Conservation (phyloP, 441 rosid genomes). For the Eruca vesicaria region DNA sequence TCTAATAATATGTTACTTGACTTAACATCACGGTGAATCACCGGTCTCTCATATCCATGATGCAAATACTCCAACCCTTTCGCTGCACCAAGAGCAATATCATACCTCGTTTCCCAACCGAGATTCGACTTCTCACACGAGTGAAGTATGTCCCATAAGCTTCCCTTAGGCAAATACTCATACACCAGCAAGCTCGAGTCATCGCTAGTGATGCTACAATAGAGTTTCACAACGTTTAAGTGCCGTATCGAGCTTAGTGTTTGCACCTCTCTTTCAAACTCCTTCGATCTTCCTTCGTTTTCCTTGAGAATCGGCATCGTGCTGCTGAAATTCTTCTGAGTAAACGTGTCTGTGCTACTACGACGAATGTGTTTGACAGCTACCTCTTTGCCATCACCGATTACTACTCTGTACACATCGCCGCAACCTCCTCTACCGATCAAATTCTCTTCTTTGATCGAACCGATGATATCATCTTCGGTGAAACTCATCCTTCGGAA, state of each 20-base stretch:
- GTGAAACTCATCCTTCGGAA: conserved; percentile 70
- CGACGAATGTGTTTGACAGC: conserved; percentile 88
- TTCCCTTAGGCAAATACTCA: conserved; percentile 87
- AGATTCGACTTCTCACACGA: conserved; percentile 58
- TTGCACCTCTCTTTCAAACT: conserved; percentile 80
- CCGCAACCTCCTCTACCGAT: conserved; percentile 97
- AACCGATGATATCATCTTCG: conserved; percentile 84
- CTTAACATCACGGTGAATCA: conserved; percentile 89
- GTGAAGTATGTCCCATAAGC: conserved; percentile 89
- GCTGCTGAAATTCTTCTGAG: conserved; percentile 46
- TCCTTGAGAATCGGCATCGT: conserved; percentile 60
- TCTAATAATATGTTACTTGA: conserved; percentile 90
- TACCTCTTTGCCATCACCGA: conserved; percentile 66
- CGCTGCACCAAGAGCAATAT: conserved; percentile 81
- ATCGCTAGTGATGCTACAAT: conserved; percentile 87
- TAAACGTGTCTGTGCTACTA: conserved; percentile 41
- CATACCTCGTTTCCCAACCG: conserved; percentile 86
- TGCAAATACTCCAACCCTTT: conserved; percentile 92
- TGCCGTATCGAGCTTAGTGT: conserved; percentile 91
- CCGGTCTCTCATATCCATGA: conserved; percentile 72
- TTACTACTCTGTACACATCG: conserved; percentile 67
- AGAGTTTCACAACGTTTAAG: conserved; percentile 86
- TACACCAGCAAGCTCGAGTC: conserved; percentile 90
- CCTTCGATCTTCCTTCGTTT: conserved; percentile 47
- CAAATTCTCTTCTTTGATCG: conserved; percentile 80